Evolutionary conservation across 2,329 filamentous ascomycete species (phyloP).

Genomic region (Trichoderma asperellum): DNA sequence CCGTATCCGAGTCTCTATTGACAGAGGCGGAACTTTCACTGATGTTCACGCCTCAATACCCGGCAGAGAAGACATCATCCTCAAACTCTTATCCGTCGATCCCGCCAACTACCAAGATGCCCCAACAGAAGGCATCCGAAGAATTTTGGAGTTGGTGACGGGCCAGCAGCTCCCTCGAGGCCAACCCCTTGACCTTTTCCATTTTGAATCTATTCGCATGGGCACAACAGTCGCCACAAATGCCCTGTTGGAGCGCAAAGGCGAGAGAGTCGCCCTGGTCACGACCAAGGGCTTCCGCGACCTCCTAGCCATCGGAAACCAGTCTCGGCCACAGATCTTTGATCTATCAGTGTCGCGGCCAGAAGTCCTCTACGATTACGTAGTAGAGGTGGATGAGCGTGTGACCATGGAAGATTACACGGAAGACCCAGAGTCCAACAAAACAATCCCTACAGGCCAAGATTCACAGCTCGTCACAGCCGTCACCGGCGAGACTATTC

Average conservation of each 20-base stretch:
- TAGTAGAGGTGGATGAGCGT: slow-evolving; percentile 75
- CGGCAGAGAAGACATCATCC: slow-evolving; percentile 68
- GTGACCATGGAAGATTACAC: slow-evolving; percentile 75
- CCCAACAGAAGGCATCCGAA: slow-evolving; percentile 71
- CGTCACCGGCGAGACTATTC: slow-evolving; percentile 69
- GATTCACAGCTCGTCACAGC: slow-evolving; percentile 66
- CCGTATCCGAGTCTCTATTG: slow-evolving; percentile 41
- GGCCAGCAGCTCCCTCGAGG: slow-evolving; percentile 42
- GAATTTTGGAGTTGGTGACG: slow-evolving; percentile 44
- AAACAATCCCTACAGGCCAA: slow-evolving; percentile 50
- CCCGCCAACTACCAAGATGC: slow-evolving; percentile 74
- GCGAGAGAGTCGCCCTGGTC: slow-evolving; percentile 70
- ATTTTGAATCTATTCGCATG: slow-evolving; percentile 71
- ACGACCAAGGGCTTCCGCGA: slow-evolving; percentile 75
- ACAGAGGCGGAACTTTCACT: slow-evolving; percentile 62
- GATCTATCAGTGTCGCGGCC: slow-evolving; percentile 71
- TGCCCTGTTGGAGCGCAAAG: slow-evolving; percentile 74
- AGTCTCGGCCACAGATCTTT: slow-evolving; percentile 73
- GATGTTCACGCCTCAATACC: slow-evolving; percentile 70
- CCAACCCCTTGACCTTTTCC: slow-evolving; percentile 41
- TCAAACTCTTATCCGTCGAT: slow-evolving; percentile 74
- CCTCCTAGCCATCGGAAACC: slow-evolving; percentile 72
- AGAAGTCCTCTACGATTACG: slow-evolving; percentile 69
- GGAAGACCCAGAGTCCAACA: slow-evolving; percentile 61
- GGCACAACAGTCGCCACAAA: slow-evolving; percentile 82